A percentile compares a stretch with the other conserved stretches of the same genome.
These are phyloP conservation scores for Aspergillus latus DNA, from an alignment of 2,329 filamentous ascomycete genomes.

Conservation along the genomic window DNA sequence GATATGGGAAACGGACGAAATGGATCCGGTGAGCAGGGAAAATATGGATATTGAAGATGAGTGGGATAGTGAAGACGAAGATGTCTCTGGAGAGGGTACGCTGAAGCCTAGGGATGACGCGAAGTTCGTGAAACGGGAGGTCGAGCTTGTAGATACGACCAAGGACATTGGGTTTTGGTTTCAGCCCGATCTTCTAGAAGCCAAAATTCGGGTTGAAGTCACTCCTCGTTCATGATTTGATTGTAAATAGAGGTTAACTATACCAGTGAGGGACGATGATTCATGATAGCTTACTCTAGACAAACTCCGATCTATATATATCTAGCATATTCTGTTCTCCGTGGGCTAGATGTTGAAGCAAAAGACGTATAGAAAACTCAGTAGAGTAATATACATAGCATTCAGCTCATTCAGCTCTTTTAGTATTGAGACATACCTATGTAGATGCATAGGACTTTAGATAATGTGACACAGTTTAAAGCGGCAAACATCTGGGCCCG, in stretches of 20 bases:
- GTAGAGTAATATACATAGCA: no score
- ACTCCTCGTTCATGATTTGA: slow-evolving; percentile 1
- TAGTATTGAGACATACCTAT: neutral
- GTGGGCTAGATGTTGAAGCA: no score
- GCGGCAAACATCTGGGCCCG: slow-evolving; percentile 1
- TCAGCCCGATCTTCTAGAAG: slow-evolving; percentile 63
- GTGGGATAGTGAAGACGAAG: slow-evolving; percentile 48
- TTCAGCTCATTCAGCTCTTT: no score
- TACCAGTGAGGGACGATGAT: no score
- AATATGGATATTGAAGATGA: slow-evolving; percentile 55
- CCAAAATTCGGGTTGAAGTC: slow-evolving; percentile 67
- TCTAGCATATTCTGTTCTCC: no score
- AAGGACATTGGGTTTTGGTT: slow-evolving; percentile 81
- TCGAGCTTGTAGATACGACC: slow-evolving; percentile 76
- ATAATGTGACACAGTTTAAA: neutral
- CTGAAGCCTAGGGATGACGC: slow-evolving; percentile 39
- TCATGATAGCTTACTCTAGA: no score
- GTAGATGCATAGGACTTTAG: neutral
- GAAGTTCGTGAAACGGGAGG: slow-evolving; percentile 73
- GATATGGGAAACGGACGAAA: slow-evolving; percentile 88
- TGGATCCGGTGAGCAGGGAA: slow-evolving; percentile 71
- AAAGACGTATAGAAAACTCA: no score
- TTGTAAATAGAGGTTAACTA: neutral
- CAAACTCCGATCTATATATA: no score
- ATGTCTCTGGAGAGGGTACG: slow-evolving; percentile 23